A percentile compares a stretch with the other conserved stretches of the same genome.
Evolutionary conservation across 1,139 yeast genomes (phyloP).

Genomic region (Magnusiomyces suaveolens): DNA sequence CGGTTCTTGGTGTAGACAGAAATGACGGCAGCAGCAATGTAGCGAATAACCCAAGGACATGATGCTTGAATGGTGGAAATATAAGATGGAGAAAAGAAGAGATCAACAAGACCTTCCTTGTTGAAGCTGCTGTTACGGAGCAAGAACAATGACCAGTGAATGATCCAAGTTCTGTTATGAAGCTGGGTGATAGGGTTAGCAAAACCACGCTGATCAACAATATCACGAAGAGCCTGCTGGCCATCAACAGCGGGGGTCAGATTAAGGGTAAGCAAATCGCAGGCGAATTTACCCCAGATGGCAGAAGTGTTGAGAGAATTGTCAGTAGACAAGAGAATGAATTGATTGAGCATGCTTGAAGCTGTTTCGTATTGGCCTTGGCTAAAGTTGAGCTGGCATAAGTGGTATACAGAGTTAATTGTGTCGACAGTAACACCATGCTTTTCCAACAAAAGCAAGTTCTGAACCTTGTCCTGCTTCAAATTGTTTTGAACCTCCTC

Average conservation of each 20-base stretch:
- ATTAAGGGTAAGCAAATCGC: slow-evolving; percentile 44
- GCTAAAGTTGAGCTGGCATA: slow-evolving; percentile 51
- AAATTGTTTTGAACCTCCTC: slow-evolving; percentile 41
- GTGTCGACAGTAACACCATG: slow-evolving; percentile 41
- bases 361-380: slow-evolving; percentile 52
- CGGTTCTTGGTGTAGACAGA: slow-evolving; percentile 32
- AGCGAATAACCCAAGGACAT: slow-evolving; percentile 57
- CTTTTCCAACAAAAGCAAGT: slow-evolving; percentile 37
- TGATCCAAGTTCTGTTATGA: slow-evolving; percentile 53
- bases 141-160: slow-evolving; percentile 57
- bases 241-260: slow-evolving; percentile 46
- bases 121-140: slow-evolving; percentile 44
- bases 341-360: slow-evolving; percentile 46
- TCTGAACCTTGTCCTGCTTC: slow-evolving; percentile 45
- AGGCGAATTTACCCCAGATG: slow-evolving; percentile 56
- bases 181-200: slow-evolving; percentile 48
- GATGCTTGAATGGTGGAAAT: slow-evolving; percentile 56
- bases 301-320: slow-evolving; percentile 43
- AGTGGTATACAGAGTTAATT: slow-evolving; percentile 43
- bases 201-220: slow-evolving; percentile 45
- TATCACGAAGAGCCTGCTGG: slow-evolving; percentile 44
- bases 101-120: slow-evolving; percentile 42
- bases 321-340: slow-evolving; percentile 45
- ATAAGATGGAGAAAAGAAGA: slow-evolving; percentile 49
- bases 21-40: slow-evolving; percentile 50